Evolutionary conservation across 2,329 filamentous ascomycete genomes (phyloP).

Genomic region (Neofusicoccum cordaticola): DNA sequence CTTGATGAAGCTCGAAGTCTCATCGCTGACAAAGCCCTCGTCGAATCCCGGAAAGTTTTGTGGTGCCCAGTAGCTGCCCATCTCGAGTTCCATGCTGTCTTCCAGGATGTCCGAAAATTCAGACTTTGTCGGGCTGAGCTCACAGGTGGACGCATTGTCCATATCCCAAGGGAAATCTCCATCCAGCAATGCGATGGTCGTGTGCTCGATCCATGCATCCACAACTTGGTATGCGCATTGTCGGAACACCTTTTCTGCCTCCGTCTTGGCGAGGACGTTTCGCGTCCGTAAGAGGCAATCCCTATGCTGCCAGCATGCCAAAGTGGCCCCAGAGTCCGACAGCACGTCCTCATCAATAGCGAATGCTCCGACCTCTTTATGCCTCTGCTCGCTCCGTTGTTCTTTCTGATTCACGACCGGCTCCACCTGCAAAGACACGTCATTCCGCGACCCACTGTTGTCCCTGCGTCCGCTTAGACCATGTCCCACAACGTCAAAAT

Average conservation of each 20-base stretch:
- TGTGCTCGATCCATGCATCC: conserved; percentile 1
- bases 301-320: conserved; percentile 2
- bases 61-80: not conserved
- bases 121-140: not conserved
- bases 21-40: not conserved
- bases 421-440: conserved; percentile 2
- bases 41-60: not conserved
- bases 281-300: not conserved
- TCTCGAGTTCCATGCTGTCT: not conserved
- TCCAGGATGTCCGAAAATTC: not conserved
- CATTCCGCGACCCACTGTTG: not conserved
- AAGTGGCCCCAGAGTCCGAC: conserved; percentile 1
- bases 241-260: not conserved
- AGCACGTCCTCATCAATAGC: not conserved
- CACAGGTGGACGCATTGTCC: not conserved
- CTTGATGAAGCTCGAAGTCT: not conserved
- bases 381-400: not conserved
- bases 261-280: not conserved
- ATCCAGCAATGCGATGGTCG: conserved; percentile 4
- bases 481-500: not conserved
- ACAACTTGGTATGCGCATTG: not conserved
- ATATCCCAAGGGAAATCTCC: not conserved
- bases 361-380: not conserved
- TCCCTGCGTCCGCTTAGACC: conserved; percentile 7
- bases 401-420: not conserved